A percentile compares a stretch with the other conserved stretches of the same genome.
These are phyloP conservation scores for Quercus alba DNA, from an alignment of 306 rosid species.

Conservation along the genomic window DNA sequence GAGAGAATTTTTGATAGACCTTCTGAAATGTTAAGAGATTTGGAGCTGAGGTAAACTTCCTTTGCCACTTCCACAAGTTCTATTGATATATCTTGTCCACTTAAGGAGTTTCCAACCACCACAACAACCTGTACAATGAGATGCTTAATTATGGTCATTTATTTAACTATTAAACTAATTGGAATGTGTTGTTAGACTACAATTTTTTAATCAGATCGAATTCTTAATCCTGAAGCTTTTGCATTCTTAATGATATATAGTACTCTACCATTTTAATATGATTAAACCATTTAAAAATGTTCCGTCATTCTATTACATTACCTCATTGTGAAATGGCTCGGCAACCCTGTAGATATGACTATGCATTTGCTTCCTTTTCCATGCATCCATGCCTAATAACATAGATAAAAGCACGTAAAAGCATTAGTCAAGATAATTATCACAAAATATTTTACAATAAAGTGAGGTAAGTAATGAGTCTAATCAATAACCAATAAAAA, in stretches of 20 bases:
- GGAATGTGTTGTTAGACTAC: background rate
- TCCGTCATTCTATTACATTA: conserved; percentile 1
- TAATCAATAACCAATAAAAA: too few species aligned
- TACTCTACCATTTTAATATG: too few species aligned
- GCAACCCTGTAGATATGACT: conserved; percentile 83
- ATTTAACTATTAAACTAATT: background rate
- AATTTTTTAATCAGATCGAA: too few species aligned
- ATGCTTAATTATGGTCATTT: background rate
- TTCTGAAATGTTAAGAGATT: conserved; percentile 51
- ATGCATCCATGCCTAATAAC: conserved; percentile 67
- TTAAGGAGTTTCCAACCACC: conserved; percentile 77
- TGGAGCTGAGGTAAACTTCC: conserved; percentile 69
- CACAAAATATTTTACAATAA: too few species aligned
- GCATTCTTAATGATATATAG: background rate
- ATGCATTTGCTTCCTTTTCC: conserved; percentile 88
- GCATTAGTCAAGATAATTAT: too few species aligned
- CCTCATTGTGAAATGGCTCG: conserved; percentile 75
- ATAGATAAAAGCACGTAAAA: conserved; percentile 8
- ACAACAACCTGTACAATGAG: conserved; percentile 55
- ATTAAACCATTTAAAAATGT: background rate
- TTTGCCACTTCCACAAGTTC: conserved; percentile 76
- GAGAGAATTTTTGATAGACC: conserved; percentile 81
- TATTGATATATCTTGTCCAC: conserved; percentile 89
- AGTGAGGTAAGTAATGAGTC: too few species aligned
- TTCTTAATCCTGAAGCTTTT: too few species aligned